Percentiles rank a stretch among this genome's conserved stretches.
Evolutionary conservation across 2,329 filamentous ascomycete genomes (phyloP).

Genomic region (Monosporascus ibericus): DNA sequence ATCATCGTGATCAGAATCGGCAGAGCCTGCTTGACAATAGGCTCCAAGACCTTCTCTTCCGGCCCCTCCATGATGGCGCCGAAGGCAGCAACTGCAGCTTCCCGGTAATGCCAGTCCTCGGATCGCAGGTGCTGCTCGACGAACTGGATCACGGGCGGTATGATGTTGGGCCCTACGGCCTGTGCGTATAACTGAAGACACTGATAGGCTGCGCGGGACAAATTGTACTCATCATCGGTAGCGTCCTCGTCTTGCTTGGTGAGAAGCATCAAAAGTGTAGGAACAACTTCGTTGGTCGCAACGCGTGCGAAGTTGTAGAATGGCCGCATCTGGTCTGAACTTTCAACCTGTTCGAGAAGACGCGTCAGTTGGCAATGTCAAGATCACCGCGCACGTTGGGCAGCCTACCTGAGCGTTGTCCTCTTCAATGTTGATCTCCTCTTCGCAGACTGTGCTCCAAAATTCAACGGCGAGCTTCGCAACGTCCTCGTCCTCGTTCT

Average conservation of each 20-base stretch:
- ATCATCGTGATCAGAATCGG: conserved; percentile 87
- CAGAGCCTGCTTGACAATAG: conserved; percentile 91
- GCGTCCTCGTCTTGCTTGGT: conserved; percentile 98
- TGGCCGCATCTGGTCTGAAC: conserved; percentile 75
- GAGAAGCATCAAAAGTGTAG: conserved; percentile 79
- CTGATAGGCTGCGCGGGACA: conserved; percentile 91
- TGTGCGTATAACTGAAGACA: conserved; percentile 93
- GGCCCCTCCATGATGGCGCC: conserved; percentile 99
- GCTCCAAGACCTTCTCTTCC: conserved; percentile 84
- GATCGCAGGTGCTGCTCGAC: conserved; percentile 85
- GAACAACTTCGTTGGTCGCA: conserved; percentile 88
- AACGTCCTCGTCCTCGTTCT: conserved; percentile 94
- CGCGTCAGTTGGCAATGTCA: conserved; percentile 4
- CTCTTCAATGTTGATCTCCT: conserved; percentile 96
- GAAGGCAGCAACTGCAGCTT: conserved; percentile 94
- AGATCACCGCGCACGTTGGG: background rate
- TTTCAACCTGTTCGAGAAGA: conserved; percentile 48
- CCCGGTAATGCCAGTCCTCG: conserved; percentile 91
- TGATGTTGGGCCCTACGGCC: conserved; percentile 78
- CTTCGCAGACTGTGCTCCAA: conserved; percentile 99
- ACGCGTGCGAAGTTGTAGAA: conserved; percentile 96
- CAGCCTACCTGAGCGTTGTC: conserved; percentile 73
- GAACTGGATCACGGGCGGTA: conserved; percentile 80
- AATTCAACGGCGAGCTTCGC: conserved; percentile 98
- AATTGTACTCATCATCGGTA: conserved; percentile 93